Percentiles rank a stretch among this genome's conserved stretches.
Evolutionary conservation across 768 basidiomycete genomes (phyloP).

Genomic region (Tricholoma matsutake): DNA sequence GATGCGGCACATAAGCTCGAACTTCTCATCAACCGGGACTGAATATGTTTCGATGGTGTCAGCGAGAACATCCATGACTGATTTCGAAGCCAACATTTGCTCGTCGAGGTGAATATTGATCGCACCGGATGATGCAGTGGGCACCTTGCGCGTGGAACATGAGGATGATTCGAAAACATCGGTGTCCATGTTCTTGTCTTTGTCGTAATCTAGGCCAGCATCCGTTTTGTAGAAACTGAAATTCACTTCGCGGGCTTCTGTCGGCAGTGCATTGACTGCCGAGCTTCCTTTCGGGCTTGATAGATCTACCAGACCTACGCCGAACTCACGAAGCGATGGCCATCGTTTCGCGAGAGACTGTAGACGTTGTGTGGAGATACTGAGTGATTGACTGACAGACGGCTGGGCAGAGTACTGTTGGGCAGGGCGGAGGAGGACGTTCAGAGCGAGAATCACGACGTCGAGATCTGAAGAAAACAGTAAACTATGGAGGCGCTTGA

Average conservation of each 20-base stretch:
- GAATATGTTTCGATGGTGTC: constrained; percentile 65
- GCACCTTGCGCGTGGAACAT: constrained; percentile 47
- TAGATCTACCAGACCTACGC: constrained; percentile 72
- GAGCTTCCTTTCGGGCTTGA: constrained; percentile 50
- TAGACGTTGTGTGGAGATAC: constrained; percentile 76
- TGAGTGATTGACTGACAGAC: constrained; percentile 78
- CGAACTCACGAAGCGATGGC: constrained; percentile 78
- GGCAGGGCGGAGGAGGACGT: constrained; percentile 85
- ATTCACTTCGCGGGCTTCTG: constrained; percentile 74
- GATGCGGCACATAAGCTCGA: constrained; percentile 85
- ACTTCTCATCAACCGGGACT: constrained; percentile 80
- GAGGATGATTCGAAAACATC: constrained; percentile 39
- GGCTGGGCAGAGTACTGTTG: constrained; percentile 93
- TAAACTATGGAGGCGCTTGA: constrained; percentile 84
- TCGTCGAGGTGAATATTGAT: constrained; percentile 62
- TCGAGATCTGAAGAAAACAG: constrained; percentile 88
- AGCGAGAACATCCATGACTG: constrained; percentile 73
- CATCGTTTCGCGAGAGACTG: constrained; percentile 83
- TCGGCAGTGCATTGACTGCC: constrained; percentile 60
- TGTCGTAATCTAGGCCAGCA: constrained; percentile 19
- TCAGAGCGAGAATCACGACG: constrained; percentile 77
- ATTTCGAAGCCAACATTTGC: constrained; percentile 54
- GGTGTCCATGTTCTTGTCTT: constrained; percentile 46
- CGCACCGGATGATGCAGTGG: constrained; percentile 43
- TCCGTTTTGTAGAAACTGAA: constrained; percentile 80